A percentile compares a stretch with the other conserved stretches of the same genome.
Evolutionary conservation across 805 yeast species (phyloP).

Genomic region (Saccharomycopsis sp.): DNA sequence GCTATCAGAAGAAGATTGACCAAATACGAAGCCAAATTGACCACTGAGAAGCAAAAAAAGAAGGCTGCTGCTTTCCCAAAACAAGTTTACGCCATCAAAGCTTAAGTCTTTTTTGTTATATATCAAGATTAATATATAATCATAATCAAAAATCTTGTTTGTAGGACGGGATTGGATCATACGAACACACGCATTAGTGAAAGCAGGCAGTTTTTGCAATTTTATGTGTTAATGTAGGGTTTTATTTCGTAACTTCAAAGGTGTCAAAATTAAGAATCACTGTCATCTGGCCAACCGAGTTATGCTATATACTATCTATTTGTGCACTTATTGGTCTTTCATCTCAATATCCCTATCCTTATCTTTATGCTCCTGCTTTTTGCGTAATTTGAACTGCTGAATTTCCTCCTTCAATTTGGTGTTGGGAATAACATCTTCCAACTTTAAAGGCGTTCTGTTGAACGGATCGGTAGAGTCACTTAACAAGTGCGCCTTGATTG

Average conservation of each 20-base stretch:
- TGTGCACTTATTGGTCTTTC: conserved; percentile 2
- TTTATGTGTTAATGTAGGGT: no score
- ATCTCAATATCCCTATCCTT: conserved; percentile 4
- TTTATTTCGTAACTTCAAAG: no score
- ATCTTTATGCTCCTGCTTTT: conserved; percentile 33
- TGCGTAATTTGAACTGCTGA: conserved; percentile 45
- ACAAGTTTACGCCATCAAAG: conserved; percentile 98
- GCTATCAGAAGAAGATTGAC: conserved; percentile 97
- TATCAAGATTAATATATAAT: no score
- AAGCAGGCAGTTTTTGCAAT: no score
- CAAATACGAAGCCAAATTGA: conserved; percentile 71
- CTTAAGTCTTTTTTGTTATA: conserved; percentile 43
- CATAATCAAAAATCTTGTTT: no score
- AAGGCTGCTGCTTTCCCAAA: conserved; percentile 93
- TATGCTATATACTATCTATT: background rate
- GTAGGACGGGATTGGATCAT: no score
- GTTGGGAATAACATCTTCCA: conserved; percentile 84
- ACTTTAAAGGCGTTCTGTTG: conserved; percentile 81
- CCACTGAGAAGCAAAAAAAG: conserved; percentile 89
- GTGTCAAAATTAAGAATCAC: no score
- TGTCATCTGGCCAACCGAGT: no score
- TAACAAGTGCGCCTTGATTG: conserved; percentile 86
- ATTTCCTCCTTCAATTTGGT: conserved; percentile 59
- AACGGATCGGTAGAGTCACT: conserved; percentile 97
- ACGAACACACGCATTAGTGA: no score